phyloP scores from a whole-genome alignment of 768 basidiomycete genomes.

The Termitomyces eurrhizus region DNA sequence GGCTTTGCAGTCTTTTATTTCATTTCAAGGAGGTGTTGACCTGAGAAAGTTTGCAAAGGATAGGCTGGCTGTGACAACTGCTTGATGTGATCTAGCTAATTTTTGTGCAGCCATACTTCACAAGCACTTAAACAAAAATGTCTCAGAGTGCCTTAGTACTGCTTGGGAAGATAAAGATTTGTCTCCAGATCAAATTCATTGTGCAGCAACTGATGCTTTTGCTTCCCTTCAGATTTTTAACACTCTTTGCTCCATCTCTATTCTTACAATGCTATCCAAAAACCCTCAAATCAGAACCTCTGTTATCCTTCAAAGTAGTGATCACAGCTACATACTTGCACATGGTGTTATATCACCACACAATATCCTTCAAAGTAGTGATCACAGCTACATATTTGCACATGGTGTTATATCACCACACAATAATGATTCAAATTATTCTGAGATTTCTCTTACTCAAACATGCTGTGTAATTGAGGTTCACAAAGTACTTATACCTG shows the following conservation, averaged over 20 bases:
- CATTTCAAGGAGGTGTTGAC: slow-evolving; percentile 24
- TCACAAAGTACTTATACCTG: background rate
- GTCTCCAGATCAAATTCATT: slow-evolving; percentile 14
- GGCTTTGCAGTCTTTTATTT: background rate
- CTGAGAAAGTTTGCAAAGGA: slow-evolving; percentile 26
- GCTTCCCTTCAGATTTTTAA: slow-evolving; percentile 15
- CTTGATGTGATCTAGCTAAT: slow-evolving; percentile 23
- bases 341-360: background rate
- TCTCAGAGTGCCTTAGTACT: slow-evolving; percentile 14
- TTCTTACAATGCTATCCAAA: background rate
- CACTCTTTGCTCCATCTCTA: slow-evolving; percentile 4
- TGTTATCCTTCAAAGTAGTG: background rate
- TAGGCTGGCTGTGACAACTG: slow-evolving; percentile 12
- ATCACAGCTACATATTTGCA: too few relatives aligned
- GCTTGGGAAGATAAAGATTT: slow-evolving; percentile 16
- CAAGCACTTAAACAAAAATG: slow-evolving; percentile 19
- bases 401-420: too few relatives aligned
- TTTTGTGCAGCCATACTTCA: slow-evolving; percentile 24
- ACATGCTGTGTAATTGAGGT: background rate
- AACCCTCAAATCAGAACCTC: background rate
- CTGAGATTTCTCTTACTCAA: background rate
- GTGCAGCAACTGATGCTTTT: slow-evolving; percentile 19
- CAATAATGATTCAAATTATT: background rate
- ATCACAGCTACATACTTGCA: background rate
- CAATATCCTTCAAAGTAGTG: too few relatives aligned